Evolutionary conservation across 495 filamentous ascomycete genomes (phyloP), one percentile per base, ranked within the genome.

Genomic region (Penicillium mononematosum): DNA sequence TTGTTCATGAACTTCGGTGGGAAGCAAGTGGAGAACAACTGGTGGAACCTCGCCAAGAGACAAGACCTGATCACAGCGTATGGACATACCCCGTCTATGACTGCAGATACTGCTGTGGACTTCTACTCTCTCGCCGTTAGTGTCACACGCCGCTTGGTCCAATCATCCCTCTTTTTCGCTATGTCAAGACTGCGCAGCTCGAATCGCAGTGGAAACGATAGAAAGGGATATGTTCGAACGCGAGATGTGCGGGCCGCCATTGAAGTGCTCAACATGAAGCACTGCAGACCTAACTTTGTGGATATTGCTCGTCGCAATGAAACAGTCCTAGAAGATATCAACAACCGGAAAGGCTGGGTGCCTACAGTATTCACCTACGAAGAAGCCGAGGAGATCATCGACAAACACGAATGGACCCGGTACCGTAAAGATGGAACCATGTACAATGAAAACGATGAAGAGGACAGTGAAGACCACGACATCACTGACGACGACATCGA

Each of bases 1-100:
- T 39, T 93, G 2, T 94, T 95, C 63, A 95, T 96, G 92, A 93
- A 94, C 67, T 79, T 82, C 5, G 71, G 76, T 3, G 72, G 80
- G 34, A 55, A 65, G 45, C 56, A 65, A 41, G 66, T 72, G 20
- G 82, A 87, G 39, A 78, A 85, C 46, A 91, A 91, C 62, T 96
- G 89, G 89, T 72, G 65, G 16, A 71, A 73, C 51, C 49, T 87
- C 7, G 74, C 72, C 8, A 36, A 49, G 24, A 69, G 70, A 20
- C 55, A 64, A 45, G 32, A 45, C 22, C 29, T 41, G 1, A 39
- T 55, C 32, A 47, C 53, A 0, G 20, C 44, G 0, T 19, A 36
- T 4, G 71, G 68, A 3, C 81, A 88, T 25, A 67, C 59, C 4
- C 90, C 91, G 0, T 81, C 87, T 0, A 83, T 96, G 16, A 74